Base-by-base conservation (phyloP, 2,329 filamentous ascomycete genomes). In the Fusarium paranaense region DNA sequence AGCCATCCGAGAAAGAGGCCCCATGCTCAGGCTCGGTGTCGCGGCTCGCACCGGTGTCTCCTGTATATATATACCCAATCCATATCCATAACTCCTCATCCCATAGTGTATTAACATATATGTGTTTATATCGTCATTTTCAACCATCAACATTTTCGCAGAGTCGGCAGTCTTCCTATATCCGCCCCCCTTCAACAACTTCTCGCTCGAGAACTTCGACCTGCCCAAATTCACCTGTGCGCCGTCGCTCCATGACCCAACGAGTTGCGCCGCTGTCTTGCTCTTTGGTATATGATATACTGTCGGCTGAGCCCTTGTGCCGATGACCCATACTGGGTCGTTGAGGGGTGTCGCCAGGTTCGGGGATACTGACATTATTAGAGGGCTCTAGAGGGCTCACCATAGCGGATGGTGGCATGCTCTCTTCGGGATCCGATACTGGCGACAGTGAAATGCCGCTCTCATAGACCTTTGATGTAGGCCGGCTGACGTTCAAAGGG, bases 211-310 rank as follows among this genome's bases (percentile, higher is more conserved):
- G 81, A n/a, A 93, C 81, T 78, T 93, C 90, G 62, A 92, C 81
- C 80, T 92, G 87, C 1, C 92, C 92, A 67, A 85, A 87, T 76
- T 94, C 92, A 1, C 86, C 90, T 4, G 91, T 93, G 38, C 92
- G 84, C 62, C 92, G 86, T 38, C 92, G 83, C 81, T 95, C 93
- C 74, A 94, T 84, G 9, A 94, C 89, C 93, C 92, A 94, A 54
- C 91, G 84, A 64, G 86, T 88, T 72, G 89, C 88, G 1, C 87
- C 88, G 10, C 86, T 86, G 3, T 89, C 86, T 54, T 91, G 90
- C 77, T 92, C 90, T 69, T 92, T 90, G 56, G 88, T 87, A 80
- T 95, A 95, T 8, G 91, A 92, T 37, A 95, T 90, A 71, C 91
- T 93, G 74, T 94, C 92, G 2, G 90, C 86, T 54, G 90, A 92